Base-by-base conservation (phyloP, 192 early-diverging fungal genomes). In the Coemansia sp. region DNA sequence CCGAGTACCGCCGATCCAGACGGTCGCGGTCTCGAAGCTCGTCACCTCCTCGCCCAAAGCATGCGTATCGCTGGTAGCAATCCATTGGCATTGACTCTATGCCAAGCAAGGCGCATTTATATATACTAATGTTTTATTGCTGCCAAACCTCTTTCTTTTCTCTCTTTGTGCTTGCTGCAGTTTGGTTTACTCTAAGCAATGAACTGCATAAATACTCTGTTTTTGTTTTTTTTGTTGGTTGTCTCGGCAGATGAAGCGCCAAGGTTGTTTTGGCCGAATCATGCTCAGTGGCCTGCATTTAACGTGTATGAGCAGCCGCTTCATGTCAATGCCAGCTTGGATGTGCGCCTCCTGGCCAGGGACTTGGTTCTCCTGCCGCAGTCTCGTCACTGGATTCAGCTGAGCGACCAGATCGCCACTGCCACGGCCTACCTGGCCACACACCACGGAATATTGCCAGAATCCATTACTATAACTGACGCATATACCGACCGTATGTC, bases 401-500 rank as follows among this genome's bases (percentile, higher is more conserved):
- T 15, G 42, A 33, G 43, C 44, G 8, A 34, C 21, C 18, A 44
- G 21, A 48, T 66, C 18, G 40, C 56, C 14, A 46, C 55, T 11
- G 64, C 70, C 5, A 29, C 35, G 0, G 26, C 44, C 11, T 63
- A 67, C 27, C 60, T 73, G 17, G 24, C 26, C 5, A 32, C 37
- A 10, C 36, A 19, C 8, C 65, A 67, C 58, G 50, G 41, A 0
- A 74, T 74, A n/a, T 12, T 17, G 1, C 27, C 61, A 2, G 53
- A 29, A 8, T 44, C 50, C 0, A 34, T 83, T 54, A 59, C 80
- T 15, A 84, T 93, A 55, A 85, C 89, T 48, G 85, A 86, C 69
- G 68, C 84, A 10, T 90, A 92, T 71, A 80, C 69, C 14, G 88
- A 89, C 10, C 72, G 85, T 8, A 84, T 85, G 62, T 87, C 84